Conservation (phyloP, 768 basidiomycete species). For the Termitomyces sp. region DNA sequence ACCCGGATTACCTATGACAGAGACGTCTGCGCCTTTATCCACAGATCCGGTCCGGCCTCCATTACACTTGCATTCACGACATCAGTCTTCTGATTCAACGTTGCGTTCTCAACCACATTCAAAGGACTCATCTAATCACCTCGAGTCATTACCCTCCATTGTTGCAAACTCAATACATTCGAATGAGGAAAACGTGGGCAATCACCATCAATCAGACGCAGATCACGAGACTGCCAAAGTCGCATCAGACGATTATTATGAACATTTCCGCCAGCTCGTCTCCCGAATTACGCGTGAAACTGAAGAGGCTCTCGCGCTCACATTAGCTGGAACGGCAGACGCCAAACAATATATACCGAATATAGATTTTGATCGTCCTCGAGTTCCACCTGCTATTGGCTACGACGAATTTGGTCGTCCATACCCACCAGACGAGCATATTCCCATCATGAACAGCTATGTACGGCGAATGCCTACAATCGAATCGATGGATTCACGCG, state of each 20-base stretch:
- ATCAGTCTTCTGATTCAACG: slow-evolving; percentile 18
- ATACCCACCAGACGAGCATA: slow-evolving; percentile 42
- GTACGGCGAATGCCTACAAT: slow-evolving; percentile 79
- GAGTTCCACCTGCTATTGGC: slow-evolving; percentile 24
- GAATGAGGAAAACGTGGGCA: slow-evolving; percentile 8
- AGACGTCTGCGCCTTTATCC: slow-evolving; percentile 2
- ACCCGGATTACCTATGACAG: slow-evolving; percentile 14
- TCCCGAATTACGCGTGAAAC: slow-evolving; percentile 47
- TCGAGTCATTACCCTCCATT: slow-evolving; percentile 9
- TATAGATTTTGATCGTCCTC: not conserved
- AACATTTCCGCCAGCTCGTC: slow-evolving; percentile 46
- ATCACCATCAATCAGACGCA: not conserved
- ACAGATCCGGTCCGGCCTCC: slow-evolving; percentile 3
- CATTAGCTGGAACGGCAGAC: slow-evolving; percentile 22
- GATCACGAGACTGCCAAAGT: slow-evolving; percentile 20
- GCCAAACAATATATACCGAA: slow-evolving; percentile 16
- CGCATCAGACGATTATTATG: slow-evolving; percentile 37
- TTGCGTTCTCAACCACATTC: slow-evolving; percentile 12
- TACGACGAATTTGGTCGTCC: slow-evolving; percentile 45
- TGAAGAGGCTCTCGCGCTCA: slow-evolving; percentile 38
- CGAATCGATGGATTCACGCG: slow-evolving; percentile 68
- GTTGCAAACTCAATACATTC: slow-evolving; percentile 9
- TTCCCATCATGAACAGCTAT: slow-evolving; percentile 57
- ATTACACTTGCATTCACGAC: slow-evolving; percentile 6
- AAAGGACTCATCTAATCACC: slow-evolving; percentile 11